Percentiles rank a stretch among this genome's conserved stretches.
Conservation (phyloP, 352 stramenopile genomes). For the Globisporangium paddicum region DNA sequence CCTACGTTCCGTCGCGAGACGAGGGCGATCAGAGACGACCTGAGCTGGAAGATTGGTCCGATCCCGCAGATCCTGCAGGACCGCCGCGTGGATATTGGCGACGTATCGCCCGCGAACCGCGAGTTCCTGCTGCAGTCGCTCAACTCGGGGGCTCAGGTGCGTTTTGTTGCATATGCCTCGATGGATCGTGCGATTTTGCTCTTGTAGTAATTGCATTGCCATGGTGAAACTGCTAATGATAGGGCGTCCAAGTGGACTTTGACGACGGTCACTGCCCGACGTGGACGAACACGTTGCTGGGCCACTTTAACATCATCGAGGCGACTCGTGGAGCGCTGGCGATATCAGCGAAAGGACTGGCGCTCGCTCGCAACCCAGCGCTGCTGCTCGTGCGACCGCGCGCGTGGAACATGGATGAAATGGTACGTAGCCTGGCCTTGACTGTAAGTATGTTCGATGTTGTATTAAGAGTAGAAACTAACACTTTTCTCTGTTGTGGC, state of each 20-base stretch:
- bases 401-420: conserved; percentile 96
- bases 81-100: conserved; percentile 93
- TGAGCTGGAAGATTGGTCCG: conserved; percentile 50
- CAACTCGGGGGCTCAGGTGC: conserved; percentile 89
- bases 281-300: conserved; percentile 90
- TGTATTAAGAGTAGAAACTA: neutral
- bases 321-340: conserved; percentile 66
- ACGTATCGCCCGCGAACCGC: conserved; percentile 79
- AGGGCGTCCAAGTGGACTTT: conserved; percentile 76
- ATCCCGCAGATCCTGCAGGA: conserved; percentile 76
- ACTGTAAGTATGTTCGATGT: neutral
- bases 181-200: conserved; percentile 41
- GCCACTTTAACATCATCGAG: conserved; percentile 91
- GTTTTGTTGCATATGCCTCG: conserved; percentile 33
- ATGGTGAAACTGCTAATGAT: neutral
- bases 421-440: conserved; percentile 24
- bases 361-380: conserved; percentile 35
- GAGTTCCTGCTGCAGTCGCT: conserved; percentile 92
- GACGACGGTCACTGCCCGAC: conserved; percentile 86
- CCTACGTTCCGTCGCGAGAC: conserved; percentile 84
- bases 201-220: neutral
- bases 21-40: conserved; percentile 55
- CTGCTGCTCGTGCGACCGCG: conserved; percentile 91
- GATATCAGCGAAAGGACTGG: conserved; percentile 18
- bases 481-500: neutral